phyloP scores from a whole-genome alignment of 257 asterid genomes.

The Fraxinus pennsylvanica region DNA sequence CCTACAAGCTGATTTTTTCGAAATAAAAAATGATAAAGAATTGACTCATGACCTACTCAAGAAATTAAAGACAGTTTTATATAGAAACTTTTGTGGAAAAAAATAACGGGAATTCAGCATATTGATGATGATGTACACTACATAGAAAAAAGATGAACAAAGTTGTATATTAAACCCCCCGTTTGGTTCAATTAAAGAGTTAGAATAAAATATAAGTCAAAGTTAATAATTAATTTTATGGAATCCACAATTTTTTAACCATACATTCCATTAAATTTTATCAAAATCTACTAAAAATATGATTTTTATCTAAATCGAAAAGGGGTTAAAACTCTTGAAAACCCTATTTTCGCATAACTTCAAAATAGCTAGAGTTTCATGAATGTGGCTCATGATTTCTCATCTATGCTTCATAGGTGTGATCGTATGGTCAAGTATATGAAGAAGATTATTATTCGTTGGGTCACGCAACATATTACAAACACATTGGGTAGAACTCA shows the following conservation, averaged over 20 bases:
- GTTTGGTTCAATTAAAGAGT: no score
- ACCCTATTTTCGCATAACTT: background rate
- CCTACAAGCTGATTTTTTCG: slow-evolving; percentile 58
- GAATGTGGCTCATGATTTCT: slow-evolving; percentile 13
- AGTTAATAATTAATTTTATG: no score
- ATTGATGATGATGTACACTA: slow-evolving; percentile 3
- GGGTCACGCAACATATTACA: no score
- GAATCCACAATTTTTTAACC: no score
- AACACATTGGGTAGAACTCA: no score
- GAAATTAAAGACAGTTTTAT: background rate
- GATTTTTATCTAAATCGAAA: no score
- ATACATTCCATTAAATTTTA: no score
- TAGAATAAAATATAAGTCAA: no score
- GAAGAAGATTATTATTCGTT: no score
- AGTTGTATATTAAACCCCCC: slow-evolving; percentile 1
- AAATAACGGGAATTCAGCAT: background rate
- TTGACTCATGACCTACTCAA: background rate
- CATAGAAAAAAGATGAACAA: slow-evolving; percentile 19
- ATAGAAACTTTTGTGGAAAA: background rate
- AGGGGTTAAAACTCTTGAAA: background rate
- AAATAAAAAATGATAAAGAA: background rate
- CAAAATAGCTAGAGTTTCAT: background rate
- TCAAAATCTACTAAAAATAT: no score
- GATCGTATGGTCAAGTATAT: slow-evolving; percentile 1
- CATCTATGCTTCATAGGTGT: slow-evolving; percentile 19